Percentiles rank a stretch among this genome's conserved stretches.
These are phyloP conservation scores for Sugiyamaella grinbergsii DNA, from an alignment of 1,139 yeast species.

Conservation along the genomic window DNA sequence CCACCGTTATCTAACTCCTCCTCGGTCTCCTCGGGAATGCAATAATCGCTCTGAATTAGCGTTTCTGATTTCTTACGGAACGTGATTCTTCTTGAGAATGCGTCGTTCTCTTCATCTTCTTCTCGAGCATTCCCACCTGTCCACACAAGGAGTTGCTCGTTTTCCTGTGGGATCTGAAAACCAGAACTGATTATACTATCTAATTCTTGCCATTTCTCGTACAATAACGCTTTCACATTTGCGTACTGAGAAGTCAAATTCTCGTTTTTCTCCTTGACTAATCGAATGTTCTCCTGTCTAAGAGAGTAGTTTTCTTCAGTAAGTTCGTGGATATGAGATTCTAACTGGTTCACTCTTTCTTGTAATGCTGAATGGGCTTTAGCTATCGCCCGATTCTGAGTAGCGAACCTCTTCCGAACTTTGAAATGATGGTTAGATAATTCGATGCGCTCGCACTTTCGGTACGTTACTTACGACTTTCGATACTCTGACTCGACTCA, in stretches of 20 bases:
- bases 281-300: constrained; percentile 29
- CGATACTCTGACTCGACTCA: constrained; percentile 30
- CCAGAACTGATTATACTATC: constrained; percentile 20
- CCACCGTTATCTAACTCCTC: constrained; percentile 17
- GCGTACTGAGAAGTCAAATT: constrained; percentile 10
- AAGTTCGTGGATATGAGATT: constrained; percentile 28
- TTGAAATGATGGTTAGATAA: not conserved
- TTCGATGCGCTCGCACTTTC: too few relatives aligned
- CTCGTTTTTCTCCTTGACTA: constrained; percentile 21
- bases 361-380: constrained; percentile 33
- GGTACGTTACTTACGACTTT: constrained; percentile 20
- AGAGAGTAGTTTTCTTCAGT: constrained; percentile 33
- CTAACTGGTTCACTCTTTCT: constrained; percentile 32
- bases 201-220: constrained; percentile 23
- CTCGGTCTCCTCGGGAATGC: constrained; percentile 25
- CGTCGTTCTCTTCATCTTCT: constrained; percentile 3
- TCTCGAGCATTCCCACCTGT: not conserved
- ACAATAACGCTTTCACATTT: constrained; percentile 18
- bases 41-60: constrained; percentile 7
- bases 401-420: constrained; percentile 31
- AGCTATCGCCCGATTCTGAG: constrained; percentile 37
- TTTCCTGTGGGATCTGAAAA: constrained; percentile 10
- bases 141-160: constrained; percentile 11
- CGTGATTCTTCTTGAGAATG: constrained; percentile 12
- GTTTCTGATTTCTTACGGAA: constrained; percentile 17